Percentiles rank a stretch among this genome's conserved stretches.
phyloP scores from a whole-genome alignment of 2,329 filamentous ascomycete genomes.

The Penicillium frequentans region DNA sequence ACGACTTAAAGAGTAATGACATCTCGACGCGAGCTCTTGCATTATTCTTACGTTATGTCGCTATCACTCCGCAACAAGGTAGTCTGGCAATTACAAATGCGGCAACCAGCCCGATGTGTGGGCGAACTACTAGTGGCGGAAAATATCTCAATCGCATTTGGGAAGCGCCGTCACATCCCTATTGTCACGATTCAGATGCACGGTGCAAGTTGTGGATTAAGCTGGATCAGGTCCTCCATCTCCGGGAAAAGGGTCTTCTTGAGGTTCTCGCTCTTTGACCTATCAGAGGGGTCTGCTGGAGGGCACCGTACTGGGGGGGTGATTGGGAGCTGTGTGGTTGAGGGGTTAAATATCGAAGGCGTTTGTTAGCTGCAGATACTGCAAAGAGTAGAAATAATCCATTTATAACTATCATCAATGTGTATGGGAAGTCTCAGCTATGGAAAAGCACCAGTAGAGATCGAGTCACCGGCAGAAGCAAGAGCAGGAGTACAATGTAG shows the following conservation, averaged over 20 bases:
- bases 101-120: slow-evolving; percentile 3
- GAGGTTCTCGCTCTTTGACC: neutral
- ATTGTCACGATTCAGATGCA: slow-evolving; percentile 2
- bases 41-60: slow-evolving; percentile 2
- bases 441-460: neutral
- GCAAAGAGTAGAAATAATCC: too few species aligned
- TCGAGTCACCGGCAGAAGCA: neutral
- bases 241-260: slow-evolving; percentile 4
- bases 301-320: too few species aligned
- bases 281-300: too few species aligned
- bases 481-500: neutral
- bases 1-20: neutral
- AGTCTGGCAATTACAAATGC: slow-evolving; percentile 10
- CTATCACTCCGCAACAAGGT: slow-evolving; percentile 12
- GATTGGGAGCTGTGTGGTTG: too few species aligned
- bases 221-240: slow-evolving; percentile 5
- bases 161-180: neutral
- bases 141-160: slow-evolving; percentile 11
- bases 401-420: too few species aligned
- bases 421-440: neutral
- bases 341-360: too few species aligned
- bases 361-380: too few species aligned
- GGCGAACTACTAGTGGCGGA: slow-evolving; percentile 1
- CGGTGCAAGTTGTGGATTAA: slow-evolving; percentile 6
- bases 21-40: neutral